phyloP scores from a whole-genome alignment of 805 yeast species.

The Wickerhamiella australiensis region DNA sequence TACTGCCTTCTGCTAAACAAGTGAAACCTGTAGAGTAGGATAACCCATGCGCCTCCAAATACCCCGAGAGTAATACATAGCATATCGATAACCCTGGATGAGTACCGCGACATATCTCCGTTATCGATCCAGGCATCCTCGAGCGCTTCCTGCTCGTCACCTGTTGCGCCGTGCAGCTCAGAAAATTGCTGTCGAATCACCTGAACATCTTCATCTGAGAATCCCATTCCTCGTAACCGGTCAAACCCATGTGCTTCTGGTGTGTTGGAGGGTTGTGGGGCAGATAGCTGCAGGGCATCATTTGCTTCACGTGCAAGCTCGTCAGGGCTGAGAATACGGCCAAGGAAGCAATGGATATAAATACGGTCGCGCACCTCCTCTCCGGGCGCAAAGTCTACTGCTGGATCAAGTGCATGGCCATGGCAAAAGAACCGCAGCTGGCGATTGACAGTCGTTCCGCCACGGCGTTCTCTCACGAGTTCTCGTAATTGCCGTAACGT shows the following conservation, averaged over 20 bases:
- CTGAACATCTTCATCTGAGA: slow-evolving; percentile 61
- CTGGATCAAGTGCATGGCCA: slow-evolving; percentile 52
- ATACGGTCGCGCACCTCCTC: slow-evolving; percentile 30
- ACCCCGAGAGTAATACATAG: slow-evolving; percentile 51
- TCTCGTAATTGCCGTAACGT: slow-evolving; percentile 31
- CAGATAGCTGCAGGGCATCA: slow-evolving; percentile 28
- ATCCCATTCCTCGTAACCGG: slow-evolving; percentile 69
- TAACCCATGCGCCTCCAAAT: slow-evolving; percentile 58
- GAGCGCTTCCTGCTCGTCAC: slow-evolving; percentile 29
- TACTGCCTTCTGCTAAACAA: neutral
- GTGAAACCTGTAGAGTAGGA: slow-evolving; percentile 37
- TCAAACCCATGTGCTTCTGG: slow-evolving; percentile 81
- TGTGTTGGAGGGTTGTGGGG: slow-evolving; percentile 30
- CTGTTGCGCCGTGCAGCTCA: slow-evolving; percentile 43
- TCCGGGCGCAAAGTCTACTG: slow-evolving; percentile 43
- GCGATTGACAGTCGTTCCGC: slow-evolving; percentile 31
- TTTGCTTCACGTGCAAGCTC: slow-evolving; percentile 50
- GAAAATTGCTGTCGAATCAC: slow-evolving; percentile 65
- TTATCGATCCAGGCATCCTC: slow-evolving; percentile 87
- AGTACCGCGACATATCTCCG: slow-evolving; percentile 38
- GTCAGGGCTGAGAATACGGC: slow-evolving; percentile 44
- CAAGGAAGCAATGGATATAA: slow-evolving; percentile 72
- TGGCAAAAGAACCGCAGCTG: slow-evolving; percentile 55
- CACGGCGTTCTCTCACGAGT: slow-evolving; percentile 32
- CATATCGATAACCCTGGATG: slow-evolving; percentile 16